Base-by-base conservation (phyloP, 2,329 filamentous ascomycete genomes). In the Trichoderma polysporum region DNA sequence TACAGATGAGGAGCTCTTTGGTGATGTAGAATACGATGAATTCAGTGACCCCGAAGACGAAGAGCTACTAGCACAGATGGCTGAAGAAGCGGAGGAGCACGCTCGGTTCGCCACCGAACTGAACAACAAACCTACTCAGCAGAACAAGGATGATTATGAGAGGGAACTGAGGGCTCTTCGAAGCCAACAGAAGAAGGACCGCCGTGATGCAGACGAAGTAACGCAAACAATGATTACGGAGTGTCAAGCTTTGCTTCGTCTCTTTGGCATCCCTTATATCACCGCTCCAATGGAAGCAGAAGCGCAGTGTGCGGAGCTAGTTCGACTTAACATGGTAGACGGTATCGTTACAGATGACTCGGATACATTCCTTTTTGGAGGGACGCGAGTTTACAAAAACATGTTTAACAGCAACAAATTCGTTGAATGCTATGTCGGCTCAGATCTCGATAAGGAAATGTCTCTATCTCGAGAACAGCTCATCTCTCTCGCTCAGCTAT, bases 341-440 rank as follows among this genome's bases (percentile, higher is more conserved):
- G 95, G 96, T 13, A 97, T 99, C 69, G 94, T 99, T 33, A 99
- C 96, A 0, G 95, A 99, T 74, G 95, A 99, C 76, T 96, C 91
- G 2, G 95, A 99, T 81, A 96, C 90, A 0, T 99, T 99, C 74
- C 86, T 99, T 0, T 99, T 99, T 77, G 96, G 95, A 19, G 96
- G 95, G 41, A 99, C 93, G 0, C 86, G 94, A 19, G 91, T 99
- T 25, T 99, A 99, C 84, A 99, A 99, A 79, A 99, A 99, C 82
- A 97, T 99, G 93, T 99, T 99, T 84, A 99, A 97, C 79, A 90
- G 93, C 73, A 95, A 95, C 78, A 99, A 99, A 76, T 97, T 93
- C 73, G 95, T 99, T 49, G 95, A 99, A 80, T 98, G 95, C 79
- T 99, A 98, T 76, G 85, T 99, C 10, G 81, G 89, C 2, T 83